Percentiles rank a stretch among this genome's conserved stretches.
These are phyloP conservation scores for Geoglossum glabrum DNA, from an alignment of 495 filamentous ascomycete genomes.

Conservation along the genomic window DNA sequence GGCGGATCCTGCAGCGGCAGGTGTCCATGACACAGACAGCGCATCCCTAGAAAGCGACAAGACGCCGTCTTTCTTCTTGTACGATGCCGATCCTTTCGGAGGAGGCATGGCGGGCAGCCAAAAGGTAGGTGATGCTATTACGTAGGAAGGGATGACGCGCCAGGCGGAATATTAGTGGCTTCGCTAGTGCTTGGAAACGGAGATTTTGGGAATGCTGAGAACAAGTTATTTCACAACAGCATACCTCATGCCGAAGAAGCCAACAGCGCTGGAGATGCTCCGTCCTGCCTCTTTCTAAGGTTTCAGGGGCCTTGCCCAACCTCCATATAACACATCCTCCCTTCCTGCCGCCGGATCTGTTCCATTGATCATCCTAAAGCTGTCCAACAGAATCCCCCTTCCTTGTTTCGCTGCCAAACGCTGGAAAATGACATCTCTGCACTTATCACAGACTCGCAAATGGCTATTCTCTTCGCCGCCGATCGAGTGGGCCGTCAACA, in stretches of 20 bases:
- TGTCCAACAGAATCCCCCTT: not conserved
- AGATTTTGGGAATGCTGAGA: not conserved
- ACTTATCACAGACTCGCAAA: constrained; percentile 54
- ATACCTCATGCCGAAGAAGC: not conserved
- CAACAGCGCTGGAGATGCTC: not conserved
- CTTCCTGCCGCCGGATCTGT: not conserved
- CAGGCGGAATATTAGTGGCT: not conserved
- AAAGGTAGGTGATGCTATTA: not conserved
- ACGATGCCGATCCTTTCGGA: constrained; percentile 50
- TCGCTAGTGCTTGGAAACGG: not conserved
- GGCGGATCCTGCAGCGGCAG: constrained; percentile 33
- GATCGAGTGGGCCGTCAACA: constrained; percentile 56
- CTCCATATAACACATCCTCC: not conserved
- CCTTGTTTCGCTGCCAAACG: not conserved
- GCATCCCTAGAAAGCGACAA: constrained; percentile 51
- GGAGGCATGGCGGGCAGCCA: constrained; percentile 25
- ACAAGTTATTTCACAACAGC: not conserved
- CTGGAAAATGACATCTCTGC: constrained; percentile 26
- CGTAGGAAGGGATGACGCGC: not conserved
- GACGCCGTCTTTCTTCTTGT: constrained; percentile 92
- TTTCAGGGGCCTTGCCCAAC: not conserved
- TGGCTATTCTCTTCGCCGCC: constrained; percentile 85
- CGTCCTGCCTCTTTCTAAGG: not conserved
- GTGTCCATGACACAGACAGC: constrained; percentile 60
- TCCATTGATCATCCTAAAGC: not conserved